Evolutionary conservation across 371 early-diverging fungal species (phyloP), one percentile per base, ranked within the genome.

Genomic region (Lichtheimia corymbifera): DNA sequence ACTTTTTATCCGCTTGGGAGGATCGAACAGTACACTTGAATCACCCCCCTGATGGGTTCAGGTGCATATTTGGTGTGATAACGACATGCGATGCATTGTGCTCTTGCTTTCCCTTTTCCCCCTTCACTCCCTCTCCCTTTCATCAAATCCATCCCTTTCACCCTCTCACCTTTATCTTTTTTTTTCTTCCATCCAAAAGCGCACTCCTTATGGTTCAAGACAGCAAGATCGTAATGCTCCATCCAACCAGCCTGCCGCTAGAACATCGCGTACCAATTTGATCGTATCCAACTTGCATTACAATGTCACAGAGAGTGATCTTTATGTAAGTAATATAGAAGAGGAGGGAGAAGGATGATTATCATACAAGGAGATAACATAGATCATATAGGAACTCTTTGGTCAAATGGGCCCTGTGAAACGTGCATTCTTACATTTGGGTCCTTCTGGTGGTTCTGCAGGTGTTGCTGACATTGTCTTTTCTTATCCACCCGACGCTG

Each of bases 281-380:
- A 63, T 74, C 9, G 86, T 88, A 14, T 72, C 84, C 63, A 88
- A 88, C 68, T 54, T 88, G 61, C 83, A 85, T 59, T 84, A 83
- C 63, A 84, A 83, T 58, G 88, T 88, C 11, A 82, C 85, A 44
- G 79, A 85, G 72, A 83, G 83, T 52, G 88, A 88, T 73, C 83
- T 88, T 63, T 79, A 86, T 64, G 88, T 88, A 79, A 70, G 76
- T 67, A 42, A 15, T 25, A 40, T 20, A 14, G 22, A 6, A 1
- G 42, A 18, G 42, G 3, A 44, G 2, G 45, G 14, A 15, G 30
- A 49, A 18, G 30, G 5, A 5, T 30, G 7, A 12, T 3, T 35
- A 45, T n/a, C 5, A 27, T 5, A 24, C n/a, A 17, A 52, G 7
- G 11, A 41, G 42, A 30, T 28, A 51, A 14, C 27, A 56, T 61